Percentiles rank a stretch among this genome's conserved stretches.
phyloP scores from a whole-genome alignment of 2,329 filamentous ascomycete genomes.

The Dothideomycetidae sp. region DNA sequence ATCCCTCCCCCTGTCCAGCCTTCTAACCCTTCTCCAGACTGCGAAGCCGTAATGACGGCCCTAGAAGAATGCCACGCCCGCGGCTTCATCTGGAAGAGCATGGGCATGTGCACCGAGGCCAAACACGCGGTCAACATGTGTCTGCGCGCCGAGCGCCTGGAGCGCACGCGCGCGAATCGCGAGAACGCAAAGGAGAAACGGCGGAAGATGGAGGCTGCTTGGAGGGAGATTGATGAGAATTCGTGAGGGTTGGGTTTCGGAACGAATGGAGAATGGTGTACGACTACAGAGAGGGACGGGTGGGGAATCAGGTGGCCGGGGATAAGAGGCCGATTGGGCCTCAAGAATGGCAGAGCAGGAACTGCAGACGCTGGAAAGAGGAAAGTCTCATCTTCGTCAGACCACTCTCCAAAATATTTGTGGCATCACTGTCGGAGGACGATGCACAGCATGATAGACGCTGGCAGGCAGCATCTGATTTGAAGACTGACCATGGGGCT shows the following conservation, averaged over 20 bases:
- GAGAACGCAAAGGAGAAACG: slow-evolving; percentile 55
- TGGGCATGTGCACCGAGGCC: slow-evolving; percentile 77
- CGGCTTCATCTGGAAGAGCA: slow-evolving; percentile 82
- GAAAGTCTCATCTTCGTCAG: too few species aligned
- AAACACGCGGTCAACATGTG: slow-evolving; percentile 79
- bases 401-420: too few species aligned
- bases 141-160: slow-evolving; percentile 63
- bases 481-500: too few species aligned
- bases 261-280: too few species aligned
- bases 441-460: too few species aligned
- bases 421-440: too few species aligned
- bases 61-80: slow-evolving; percentile 90
- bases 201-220: slow-evolving; percentile 60
- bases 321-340: too few species aligned
- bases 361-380: too few species aligned
- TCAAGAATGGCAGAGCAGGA: too few species aligned
- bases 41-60: slow-evolving; percentile 82
- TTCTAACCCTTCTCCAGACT: slow-evolving; percentile 43
- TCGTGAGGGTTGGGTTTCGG: slow-evolving; percentile 36
- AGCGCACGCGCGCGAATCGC: slow-evolving; percentile 65
- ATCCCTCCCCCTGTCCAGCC: background rate
- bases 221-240: slow-evolving; percentile 64
- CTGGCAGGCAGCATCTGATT: too few species aligned
- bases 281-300: too few species aligned
- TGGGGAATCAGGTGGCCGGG: too few species aligned